These are phyloP conservation scores for Eustoma russellianum DNA, from an alignment of 257 asterid species.

Conservation along the genomic window DNA sequence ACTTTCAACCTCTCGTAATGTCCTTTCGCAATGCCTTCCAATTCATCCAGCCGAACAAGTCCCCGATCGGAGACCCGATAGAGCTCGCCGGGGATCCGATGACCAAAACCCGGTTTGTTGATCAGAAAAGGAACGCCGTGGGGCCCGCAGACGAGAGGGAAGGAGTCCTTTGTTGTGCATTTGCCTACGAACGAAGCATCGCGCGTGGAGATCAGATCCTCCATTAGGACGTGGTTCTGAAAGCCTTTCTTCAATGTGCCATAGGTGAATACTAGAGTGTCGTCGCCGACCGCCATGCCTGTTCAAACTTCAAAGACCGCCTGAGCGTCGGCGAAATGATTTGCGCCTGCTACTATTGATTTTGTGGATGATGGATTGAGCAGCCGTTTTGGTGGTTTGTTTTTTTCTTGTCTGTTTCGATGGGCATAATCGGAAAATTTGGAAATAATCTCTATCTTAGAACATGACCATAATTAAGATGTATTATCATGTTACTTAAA, in stretches of 20 bases:
- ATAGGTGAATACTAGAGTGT: slow-evolving; percentile 45
- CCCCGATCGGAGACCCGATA: slow-evolving; percentile 40
- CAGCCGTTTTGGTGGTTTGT: too few relatives aligned
- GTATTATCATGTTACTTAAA: too few relatives aligned
- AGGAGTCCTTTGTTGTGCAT: slow-evolving; percentile 34
- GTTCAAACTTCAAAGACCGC: too few relatives aligned
- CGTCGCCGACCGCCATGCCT: slow-evolving; percentile 3
- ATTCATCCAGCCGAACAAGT: slow-evolving; percentile 37
- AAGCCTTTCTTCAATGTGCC: slow-evolving; percentile 78
- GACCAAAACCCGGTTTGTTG: slow-evolving; percentile 45
- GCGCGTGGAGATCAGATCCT: slow-evolving; percentile 20
- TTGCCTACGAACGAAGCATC: slow-evolving; percentile 39
- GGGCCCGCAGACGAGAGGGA: slow-evolving; percentile 70
- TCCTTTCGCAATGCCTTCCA: slow-evolving; percentile 47
- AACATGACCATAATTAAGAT: too few relatives aligned
- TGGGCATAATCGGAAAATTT: too few relatives aligned
- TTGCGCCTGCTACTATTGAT: too few relatives aligned
- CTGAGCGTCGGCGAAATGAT: too few relatives aligned
- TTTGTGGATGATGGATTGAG: too few relatives aligned
- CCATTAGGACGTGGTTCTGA: slow-evolving; percentile 45
- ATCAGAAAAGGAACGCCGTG: slow-evolving; percentile 64
- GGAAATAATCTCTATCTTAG: too few relatives aligned
- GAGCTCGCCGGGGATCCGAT: slow-evolving; percentile 49
- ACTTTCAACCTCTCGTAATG: slow-evolving; percentile 63
- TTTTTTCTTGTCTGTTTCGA: too few relatives aligned